Conservation (phyloP, 2,329 filamentous ascomycete species). For the Aureobasidium vineae region DNA sequence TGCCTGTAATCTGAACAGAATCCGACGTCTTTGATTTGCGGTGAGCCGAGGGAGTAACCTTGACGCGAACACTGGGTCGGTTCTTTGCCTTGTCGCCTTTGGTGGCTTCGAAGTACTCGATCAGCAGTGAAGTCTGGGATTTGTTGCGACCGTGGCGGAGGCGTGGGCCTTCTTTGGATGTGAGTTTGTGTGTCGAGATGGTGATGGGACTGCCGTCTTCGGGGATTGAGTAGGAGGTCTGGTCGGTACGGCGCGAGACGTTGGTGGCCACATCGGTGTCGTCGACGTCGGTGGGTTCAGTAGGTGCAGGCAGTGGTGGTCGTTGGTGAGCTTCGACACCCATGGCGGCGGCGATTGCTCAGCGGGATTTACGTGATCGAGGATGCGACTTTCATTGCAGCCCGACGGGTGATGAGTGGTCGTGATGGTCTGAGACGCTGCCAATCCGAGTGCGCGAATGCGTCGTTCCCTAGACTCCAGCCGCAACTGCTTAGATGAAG, state of each 20-base stretch:
- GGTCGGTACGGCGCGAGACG: conserved; percentile 65
- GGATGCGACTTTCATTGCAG: conserved; percentile 12
- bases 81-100: conserved; percentile 62
- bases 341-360: conserved; percentile 18
- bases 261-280: conserved; percentile 61
- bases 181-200: conserved; percentile 72
- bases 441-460: conserved; percentile 6
- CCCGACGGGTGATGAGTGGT: conserved; percentile 5
- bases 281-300: conserved; percentile 58
- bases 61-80: conserved; percentile 77
- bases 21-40: conserved; percentile 61
- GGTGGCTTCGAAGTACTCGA: conserved; percentile 89
- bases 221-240: conserved; percentile 74
- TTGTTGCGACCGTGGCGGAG: conserved; percentile 53
- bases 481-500: neutral
- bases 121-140: conserved; percentile 87
- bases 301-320: conserved; percentile 72
- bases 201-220: conserved; percentile 90
- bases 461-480: neutral
- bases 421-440: conserved; percentile 7
- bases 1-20: conserved; percentile 83
- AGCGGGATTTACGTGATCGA: neutral
- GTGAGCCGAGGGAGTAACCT: conserved; percentile 71
- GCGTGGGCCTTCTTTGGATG: conserved; percentile 48
- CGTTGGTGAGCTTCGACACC: conserved; percentile 32